Evolutionary conservation across 108 stramenopile species (phyloP).

Genomic region (Pseudonitzschia pungens): DNA sequence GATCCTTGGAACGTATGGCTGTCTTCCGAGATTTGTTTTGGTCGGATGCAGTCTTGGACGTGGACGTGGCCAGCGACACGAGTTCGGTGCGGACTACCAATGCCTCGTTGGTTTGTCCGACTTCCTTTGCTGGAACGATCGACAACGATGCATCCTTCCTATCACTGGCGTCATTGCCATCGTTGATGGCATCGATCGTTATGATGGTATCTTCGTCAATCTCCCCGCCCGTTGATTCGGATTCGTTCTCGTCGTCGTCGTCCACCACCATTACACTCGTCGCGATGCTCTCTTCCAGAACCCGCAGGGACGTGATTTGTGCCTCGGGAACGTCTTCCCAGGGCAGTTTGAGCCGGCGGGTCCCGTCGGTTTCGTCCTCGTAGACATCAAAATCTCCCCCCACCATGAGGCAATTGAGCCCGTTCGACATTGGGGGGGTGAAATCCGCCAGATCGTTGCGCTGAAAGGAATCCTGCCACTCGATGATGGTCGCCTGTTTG

Average conservation of each 20-base stretch:
- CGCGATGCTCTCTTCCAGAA: neutral
- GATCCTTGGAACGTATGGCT: neutral
- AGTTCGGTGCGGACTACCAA: neutral
- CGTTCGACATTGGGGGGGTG: conserved; percentile 32
- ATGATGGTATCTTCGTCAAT: neutral
- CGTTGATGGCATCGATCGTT: neutral
- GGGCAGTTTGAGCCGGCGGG: conserved; percentile 16
- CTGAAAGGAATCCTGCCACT: conserved; percentile 35
- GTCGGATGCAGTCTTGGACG: neutral
- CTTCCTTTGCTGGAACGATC: neutral
- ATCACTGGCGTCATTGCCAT: neutral
- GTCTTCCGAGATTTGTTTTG: neutral
- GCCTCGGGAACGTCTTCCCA: conserved; percentile 35
- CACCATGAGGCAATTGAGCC: conserved; percentile 31
- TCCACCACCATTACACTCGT: neutral
- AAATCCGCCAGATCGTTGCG: conserved; percentile 32
- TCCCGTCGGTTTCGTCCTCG: neutral
- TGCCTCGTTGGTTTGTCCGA: neutral
- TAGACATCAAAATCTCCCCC: neutral
- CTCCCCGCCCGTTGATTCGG: no score
- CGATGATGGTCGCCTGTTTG: conserved; percentile 9
- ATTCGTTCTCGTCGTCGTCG: neutral
- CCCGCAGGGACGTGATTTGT: conserved; percentile 19
- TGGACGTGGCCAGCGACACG: neutral
- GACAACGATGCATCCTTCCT: no score